Percentiles rank a stretch among this genome's conserved stretches.
Conservation (phyloP, 2,329 filamentous ascomycete genomes). For the Clonostachys chloroleuca region DNA sequence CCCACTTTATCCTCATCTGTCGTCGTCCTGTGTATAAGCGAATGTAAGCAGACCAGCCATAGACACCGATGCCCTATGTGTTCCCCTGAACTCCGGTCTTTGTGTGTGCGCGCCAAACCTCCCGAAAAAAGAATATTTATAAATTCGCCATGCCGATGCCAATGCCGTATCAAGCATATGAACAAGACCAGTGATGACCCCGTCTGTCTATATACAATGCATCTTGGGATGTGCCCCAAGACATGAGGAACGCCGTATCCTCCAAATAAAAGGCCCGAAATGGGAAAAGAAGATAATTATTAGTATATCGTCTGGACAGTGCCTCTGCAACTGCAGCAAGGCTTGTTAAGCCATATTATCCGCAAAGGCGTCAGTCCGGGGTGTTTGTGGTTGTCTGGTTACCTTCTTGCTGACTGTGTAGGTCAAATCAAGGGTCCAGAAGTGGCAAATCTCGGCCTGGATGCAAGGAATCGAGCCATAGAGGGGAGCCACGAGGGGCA, state of each 20-base stretch:
- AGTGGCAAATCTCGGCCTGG: slow-evolving; percentile 64
- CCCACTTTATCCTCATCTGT: slow-evolving; percentile 4
- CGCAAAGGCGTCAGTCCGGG: slow-evolving; percentile 30
- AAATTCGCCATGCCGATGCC: slow-evolving; percentile 32
- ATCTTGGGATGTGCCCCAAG: slow-evolving; percentile 3
- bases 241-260: neutral
- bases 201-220: slow-evolving; percentile 37
- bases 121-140: slow-evolving; percentile 18
- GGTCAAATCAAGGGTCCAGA: slow-evolving; percentile 65
- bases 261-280: neutral
- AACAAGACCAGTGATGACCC: slow-evolving; percentile 32
- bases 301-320: neutral
- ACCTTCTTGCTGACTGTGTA: slow-evolving; percentile 72
- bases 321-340: neutral
- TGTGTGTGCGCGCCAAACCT: slow-evolving; percentile 23
- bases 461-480: slow-evolving; percentile 65
- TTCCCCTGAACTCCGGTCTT: slow-evolving; percentile 35
- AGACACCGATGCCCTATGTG: slow-evolving; percentile 1
- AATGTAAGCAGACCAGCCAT: slow-evolving; percentile 24
- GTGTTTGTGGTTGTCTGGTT: slow-evolving; percentile 45
- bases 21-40: slow-evolving; percentile 25
- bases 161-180: slow-evolving; percentile 42
- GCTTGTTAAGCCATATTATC: slow-evolving; percentile 36
- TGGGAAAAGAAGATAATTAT: neutral
- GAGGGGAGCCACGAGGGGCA: slow-evolving; percentile 63